Evolutionary conservation across 1,284 basidiomycete genomes (phyloP).

Genomic region (Schizophyllum amplum): DNA sequence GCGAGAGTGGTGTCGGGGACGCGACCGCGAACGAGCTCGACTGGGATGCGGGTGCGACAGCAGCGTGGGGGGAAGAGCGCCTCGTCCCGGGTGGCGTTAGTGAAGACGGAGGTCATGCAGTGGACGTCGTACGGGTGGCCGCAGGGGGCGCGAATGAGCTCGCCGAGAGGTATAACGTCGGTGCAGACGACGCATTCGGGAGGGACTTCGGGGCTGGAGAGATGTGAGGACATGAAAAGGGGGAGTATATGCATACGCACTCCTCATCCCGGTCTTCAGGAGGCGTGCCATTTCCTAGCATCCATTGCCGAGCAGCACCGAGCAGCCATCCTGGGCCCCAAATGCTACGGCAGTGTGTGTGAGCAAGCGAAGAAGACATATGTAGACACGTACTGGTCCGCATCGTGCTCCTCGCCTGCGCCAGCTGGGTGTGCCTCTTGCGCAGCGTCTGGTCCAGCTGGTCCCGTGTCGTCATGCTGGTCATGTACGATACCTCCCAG

Average conservation of each 20-base stretch:
- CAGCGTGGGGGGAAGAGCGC: slow-evolving; percentile 18
- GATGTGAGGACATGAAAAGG: neutral
- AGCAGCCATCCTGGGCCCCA: neutral
- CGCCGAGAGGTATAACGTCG: neutral
- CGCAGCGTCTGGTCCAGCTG: too few relatives aligned
- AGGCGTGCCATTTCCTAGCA: neutral
- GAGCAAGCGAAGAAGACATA: neutral
- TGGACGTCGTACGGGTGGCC: slow-evolving; percentile 21
- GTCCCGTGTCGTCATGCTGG: neutral
- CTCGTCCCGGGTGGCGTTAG: slow-evolving; percentile 13
- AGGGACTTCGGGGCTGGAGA: slow-evolving; percentile 10
- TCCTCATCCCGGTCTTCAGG: neutral
- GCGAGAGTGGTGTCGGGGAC: slow-evolving; percentile 8
- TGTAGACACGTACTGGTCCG: neutral
- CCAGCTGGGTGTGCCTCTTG: too few relatives aligned
- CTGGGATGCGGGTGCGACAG: slow-evolving; percentile 25
- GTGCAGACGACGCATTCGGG: slow-evolving; percentile 20
- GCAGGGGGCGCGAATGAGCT: slow-evolving; percentile 6
- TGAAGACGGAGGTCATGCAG: slow-evolving; percentile 8
- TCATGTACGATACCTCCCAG: neutral
- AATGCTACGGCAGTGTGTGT: neutral
- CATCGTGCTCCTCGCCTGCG: neutral
- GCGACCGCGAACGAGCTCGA: slow-evolving; percentile 13
- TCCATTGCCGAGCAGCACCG: neutral
- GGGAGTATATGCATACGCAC: neutral